Percentiles rank a stretch among this genome's conserved stretches.
phyloP scores from a whole-genome alignment of 202 grass and related monocot genomes.

The Digitaria exilis region DNA sequence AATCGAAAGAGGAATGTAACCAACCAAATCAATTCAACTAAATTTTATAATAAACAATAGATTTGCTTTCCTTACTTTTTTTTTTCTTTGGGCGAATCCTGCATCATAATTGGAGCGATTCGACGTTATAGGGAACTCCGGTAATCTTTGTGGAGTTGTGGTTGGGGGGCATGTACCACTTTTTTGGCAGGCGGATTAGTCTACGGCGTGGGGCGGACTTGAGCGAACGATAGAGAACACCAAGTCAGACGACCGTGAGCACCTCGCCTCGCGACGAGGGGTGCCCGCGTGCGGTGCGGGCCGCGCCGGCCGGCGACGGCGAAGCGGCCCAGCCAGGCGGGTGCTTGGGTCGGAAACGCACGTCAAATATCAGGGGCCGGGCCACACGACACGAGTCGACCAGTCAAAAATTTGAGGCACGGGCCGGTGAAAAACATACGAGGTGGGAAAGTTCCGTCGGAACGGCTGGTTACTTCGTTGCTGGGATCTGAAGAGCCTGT shows the following conservation, averaged over 20 bases:
- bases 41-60: neutral
- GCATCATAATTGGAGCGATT: neutral
- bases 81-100: too few species aligned
- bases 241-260: neutral
- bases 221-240: neutral
- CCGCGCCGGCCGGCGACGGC: neutral
- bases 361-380: neutral
- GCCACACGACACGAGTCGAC: neutral
- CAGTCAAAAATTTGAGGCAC: slow-evolving; percentile 3
- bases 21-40: neutral
- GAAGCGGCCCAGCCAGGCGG: neutral
- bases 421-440: neutral
- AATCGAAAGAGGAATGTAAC: neutral
- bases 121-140: neutral
- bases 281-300: neutral
- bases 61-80: neutral
- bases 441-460: neutral
- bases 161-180: too few species aligned
- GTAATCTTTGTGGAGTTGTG: neutral
- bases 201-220: neutral
- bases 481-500: neutral
- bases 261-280: neutral
- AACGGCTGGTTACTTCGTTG: neutral
- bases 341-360: neutral
- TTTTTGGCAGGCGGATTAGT: neutral